Percentiles rank a stretch among this genome's conserved stretches.
Conservation (phyloP, 225 moss, liverwort and hornwort species). For the Marchantia polymorpha region DNA sequence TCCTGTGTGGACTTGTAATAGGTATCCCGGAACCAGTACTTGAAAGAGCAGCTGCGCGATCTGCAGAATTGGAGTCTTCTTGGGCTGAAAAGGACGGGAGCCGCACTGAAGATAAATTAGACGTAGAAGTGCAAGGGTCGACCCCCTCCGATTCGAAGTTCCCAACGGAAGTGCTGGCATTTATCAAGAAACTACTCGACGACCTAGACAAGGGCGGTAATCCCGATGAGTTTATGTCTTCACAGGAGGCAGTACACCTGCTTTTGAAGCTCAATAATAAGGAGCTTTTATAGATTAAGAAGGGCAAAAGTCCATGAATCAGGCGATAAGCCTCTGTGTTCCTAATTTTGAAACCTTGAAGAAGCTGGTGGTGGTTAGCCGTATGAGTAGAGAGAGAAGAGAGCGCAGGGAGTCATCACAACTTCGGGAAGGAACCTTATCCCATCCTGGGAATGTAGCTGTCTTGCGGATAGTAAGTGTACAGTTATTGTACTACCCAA, state of each 20-base stretch:
- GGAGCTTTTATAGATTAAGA: background rate
- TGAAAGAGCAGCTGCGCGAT: slow-evolving; percentile 60
- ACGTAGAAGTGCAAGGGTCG: background rate
- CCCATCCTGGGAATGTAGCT: background rate
- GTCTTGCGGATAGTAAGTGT: slow-evolving; percentile 8
- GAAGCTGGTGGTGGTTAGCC: background rate
- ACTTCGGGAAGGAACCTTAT: background rate
- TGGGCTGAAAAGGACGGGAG: slow-evolving; percentile 43
- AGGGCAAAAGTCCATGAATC: background rate
- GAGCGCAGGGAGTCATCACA: background rate
- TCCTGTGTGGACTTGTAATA: slow-evolving; percentile 1
- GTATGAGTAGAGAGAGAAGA: too few species aligned
- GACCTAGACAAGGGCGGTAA: slow-evolving; percentile 1
- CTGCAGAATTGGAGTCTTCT: slow-evolving; percentile 70
- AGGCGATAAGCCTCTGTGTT: background rate
- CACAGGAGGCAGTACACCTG: slow-evolving; percentile 5
- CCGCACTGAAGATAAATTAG: background rate
- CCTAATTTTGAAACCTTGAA: slow-evolving; percentile 1
- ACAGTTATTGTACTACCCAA: slow-evolving; percentile 11
- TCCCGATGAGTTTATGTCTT: background rate
- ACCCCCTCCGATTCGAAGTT: background rate
- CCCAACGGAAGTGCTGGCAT: slow-evolving; percentile 17
- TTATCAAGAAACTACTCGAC: slow-evolving; percentile 30
- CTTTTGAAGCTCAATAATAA: background rate
- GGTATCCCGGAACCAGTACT: slow-evolving; percentile 87